Evolutionary conservation across 495 filamentous ascomycete species (phyloP).

Genomic region (Cairneyella variabilis): DNA sequence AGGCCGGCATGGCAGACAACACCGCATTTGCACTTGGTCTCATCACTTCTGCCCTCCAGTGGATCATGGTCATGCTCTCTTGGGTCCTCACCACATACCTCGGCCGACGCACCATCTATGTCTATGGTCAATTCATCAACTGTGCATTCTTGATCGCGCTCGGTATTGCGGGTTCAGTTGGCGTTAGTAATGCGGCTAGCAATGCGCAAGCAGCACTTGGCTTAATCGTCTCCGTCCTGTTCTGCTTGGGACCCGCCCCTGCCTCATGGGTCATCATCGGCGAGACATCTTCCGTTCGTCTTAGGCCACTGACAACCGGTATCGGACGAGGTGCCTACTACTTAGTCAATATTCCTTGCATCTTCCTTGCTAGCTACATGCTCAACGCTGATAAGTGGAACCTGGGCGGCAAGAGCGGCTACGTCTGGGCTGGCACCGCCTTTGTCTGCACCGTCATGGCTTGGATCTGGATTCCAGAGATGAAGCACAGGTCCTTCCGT

Average conservation of each 20-base stretch:
- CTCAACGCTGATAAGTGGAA: conserved; percentile 44
- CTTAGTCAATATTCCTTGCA: conserved; percentile 39
- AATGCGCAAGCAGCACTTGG: conserved; percentile 50
- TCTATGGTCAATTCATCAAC: conserved; percentile 15
- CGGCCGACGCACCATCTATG: conserved; percentile 22
- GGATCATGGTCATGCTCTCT: conserved; percentile 37
- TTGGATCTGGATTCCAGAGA: conserved; percentile 65
- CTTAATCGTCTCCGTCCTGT: conserved; percentile 52
- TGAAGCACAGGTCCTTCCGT: conserved; percentile 62
- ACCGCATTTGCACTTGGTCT: conserved; percentile 42
- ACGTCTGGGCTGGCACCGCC: conserved; percentile 53
- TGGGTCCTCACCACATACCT: conserved; percentile 20
- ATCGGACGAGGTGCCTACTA: conserved; percentile 53
- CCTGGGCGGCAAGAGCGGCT: conserved; percentile 48
- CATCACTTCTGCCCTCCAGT: conserved; percentile 25
- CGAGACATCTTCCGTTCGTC: conserved; percentile 54
- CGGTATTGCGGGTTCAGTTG: conserved; percentile 58
- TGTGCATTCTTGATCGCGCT: conserved; percentile 9
- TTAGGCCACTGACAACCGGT: conserved; percentile 50
- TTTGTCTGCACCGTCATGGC: conserved; percentile 36
- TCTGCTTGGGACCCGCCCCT: conserved; percentile 48
- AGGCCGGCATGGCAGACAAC: conserved; percentile 48
- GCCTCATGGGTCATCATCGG: conserved; percentile 56
- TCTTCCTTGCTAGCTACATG: conserved; percentile 47
- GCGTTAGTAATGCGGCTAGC: conserved; percentile 28